phyloP scores from a whole-genome alignment of 2,329 filamentous ascomycete genomes.

The Neonectria hederae region DNA sequence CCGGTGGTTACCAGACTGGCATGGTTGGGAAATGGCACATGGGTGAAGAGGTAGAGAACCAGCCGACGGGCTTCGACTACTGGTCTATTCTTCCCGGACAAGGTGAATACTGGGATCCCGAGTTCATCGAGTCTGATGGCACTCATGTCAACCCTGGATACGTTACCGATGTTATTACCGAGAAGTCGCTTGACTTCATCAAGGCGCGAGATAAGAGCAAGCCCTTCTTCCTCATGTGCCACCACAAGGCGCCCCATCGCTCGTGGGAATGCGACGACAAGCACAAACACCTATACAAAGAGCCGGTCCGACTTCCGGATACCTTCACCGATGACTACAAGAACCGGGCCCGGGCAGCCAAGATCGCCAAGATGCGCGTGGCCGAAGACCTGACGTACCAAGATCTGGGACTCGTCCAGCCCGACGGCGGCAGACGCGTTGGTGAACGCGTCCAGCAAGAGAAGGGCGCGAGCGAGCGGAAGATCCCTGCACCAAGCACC shows the following conservation, averaged over 20 bases:
- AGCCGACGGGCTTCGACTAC: slow-evolving; percentile 61
- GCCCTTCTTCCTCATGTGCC: slow-evolving; percentile 66
- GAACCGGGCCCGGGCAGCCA: slow-evolving; percentile 60
- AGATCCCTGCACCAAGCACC: slow-evolving; percentile 35
- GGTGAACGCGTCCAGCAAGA: slow-evolving; percentile 47
- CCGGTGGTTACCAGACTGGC: slow-evolving; percentile 58
- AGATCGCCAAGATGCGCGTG: slow-evolving; percentile 61
- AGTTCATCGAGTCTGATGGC: slow-evolving; percentile 55
- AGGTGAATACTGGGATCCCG: slow-evolving; percentile 61
- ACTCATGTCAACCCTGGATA: slow-evolving; percentile 52
- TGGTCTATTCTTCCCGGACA: slow-evolving; percentile 63
- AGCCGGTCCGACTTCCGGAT: slow-evolving; percentile 58
- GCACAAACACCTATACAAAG: slow-evolving; percentile 58
- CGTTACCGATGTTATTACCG: slow-evolving; percentile 62
- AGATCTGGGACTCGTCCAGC: slow-evolving; percentile 61
- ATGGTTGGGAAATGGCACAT: slow-evolving; percentile 66
- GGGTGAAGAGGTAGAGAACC: slow-evolving; percentile 56
- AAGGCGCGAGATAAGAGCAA: slow-evolving; percentile 45
- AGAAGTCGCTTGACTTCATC: slow-evolving; percentile 58
- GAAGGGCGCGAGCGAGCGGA: slow-evolving; percentile 39
- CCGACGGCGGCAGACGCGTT: slow-evolving; percentile 55
- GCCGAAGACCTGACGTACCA: slow-evolving; percentile 61
- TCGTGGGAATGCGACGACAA: slow-evolving; percentile 61
- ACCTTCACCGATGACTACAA: slow-evolving; percentile 65
- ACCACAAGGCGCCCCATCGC: slow-evolving; percentile 65